phyloP scores from a whole-genome alignment of 169 alveolate genomes.

The Plasmodium berghei region DNA sequence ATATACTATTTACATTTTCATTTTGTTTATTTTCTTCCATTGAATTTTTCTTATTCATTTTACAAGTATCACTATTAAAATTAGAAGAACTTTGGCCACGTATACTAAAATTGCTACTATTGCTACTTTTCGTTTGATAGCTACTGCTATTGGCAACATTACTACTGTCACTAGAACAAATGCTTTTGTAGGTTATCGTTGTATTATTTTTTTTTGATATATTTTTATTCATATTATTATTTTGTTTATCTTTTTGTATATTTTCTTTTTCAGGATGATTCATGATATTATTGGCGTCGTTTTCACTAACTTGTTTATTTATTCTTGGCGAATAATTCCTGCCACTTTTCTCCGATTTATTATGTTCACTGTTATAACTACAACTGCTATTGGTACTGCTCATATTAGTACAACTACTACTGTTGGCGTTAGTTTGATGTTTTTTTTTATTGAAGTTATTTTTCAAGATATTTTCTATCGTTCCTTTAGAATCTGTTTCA shows the following conservation, averaged over 20 bases:
- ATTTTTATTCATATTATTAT: not conserved
- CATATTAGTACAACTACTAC: not conserved
- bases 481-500: conserved; percentile 62
- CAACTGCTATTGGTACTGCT: conserved; percentile 10
- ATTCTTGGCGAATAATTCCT: not conserved
- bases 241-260: not conserved
- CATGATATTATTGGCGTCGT: not conserved
- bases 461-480: conserved; percentile 35
- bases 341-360: not conserved
- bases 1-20: conserved; percentile 10
- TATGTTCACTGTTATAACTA: not conserved
- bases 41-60: conserved; percentile 2
- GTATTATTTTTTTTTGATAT: not conserved
- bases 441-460: conserved; percentile 14
- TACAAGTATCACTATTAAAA: not conserved
- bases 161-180: conserved; percentile 22
- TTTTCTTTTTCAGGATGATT: not conserved
- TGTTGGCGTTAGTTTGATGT: not conserved
- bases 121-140: not conserved
- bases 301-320: conserved; percentile 4
- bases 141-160: not conserved
- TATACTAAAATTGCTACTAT: conserved; percentile 44
- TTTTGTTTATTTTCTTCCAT: conserved; percentile 24
- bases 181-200: not conserved
- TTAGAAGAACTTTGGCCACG: conserved; percentile 9